Percentiles rank a stretch among this genome's conserved stretches.
phyloP scores from a whole-genome alignment of 331 rosid species.

The Acacia concinna region DNA sequence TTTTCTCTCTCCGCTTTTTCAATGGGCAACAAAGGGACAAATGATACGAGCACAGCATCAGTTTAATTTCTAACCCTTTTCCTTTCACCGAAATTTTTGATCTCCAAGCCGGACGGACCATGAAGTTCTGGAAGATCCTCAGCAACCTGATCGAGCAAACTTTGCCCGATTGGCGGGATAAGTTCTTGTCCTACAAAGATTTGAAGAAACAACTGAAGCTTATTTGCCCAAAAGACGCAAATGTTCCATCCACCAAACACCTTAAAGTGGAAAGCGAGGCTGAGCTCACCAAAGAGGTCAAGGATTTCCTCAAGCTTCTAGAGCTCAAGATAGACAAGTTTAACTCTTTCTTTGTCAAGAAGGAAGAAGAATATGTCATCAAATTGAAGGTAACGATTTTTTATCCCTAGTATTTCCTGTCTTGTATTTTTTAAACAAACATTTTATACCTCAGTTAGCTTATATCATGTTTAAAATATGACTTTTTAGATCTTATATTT shows the following conservation, averaged over 20 bases:
- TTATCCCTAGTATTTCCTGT: background rate
- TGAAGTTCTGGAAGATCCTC: constrained; percentile 86
- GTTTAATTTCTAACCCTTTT: background rate
- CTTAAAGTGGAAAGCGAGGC: constrained; percentile 30
- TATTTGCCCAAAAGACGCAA: constrained; percentile 51
- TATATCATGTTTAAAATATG: too few relatives aligned
- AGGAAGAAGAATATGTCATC: constrained; percentile 77
- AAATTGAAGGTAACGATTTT: constrained; percentile 61
- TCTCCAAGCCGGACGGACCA: constrained; percentile 2
- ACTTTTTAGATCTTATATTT: too few relatives aligned
- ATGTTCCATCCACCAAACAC: constrained; percentile 39
- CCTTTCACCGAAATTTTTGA: background rate
- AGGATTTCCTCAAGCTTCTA: constrained; percentile 59
- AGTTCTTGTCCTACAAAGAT: constrained; percentile 71
- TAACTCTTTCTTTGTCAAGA: constrained; percentile 59
- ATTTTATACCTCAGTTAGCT: too few relatives aligned
- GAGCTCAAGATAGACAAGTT: constrained; percentile 75
- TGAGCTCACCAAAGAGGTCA: constrained; percentile 51
- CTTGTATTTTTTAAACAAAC: background rate
- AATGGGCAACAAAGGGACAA: too few relatives aligned
- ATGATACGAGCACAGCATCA: background rate
- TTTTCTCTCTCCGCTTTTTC: background rate
- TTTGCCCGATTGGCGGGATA: constrained; percentile 83
- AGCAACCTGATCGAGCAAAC: constrained; percentile 71
- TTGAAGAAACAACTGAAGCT: constrained; percentile 75